Evolutionary conservation across 106 monocot species (phyloP), one percentile per base, ranked within the genome.

Genomic region (Ottelia alismoides): DNA sequence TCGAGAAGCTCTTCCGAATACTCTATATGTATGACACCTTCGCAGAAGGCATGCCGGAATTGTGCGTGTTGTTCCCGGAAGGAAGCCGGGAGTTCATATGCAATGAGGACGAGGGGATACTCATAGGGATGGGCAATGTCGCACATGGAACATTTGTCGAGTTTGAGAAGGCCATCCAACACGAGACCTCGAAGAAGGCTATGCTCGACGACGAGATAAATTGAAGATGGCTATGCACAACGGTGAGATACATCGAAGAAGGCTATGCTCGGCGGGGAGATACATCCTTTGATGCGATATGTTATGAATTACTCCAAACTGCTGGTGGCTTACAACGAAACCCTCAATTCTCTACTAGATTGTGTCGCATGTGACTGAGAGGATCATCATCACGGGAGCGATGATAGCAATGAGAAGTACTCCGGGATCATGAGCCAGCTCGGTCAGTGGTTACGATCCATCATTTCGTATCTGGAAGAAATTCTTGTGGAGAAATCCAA

Each of bases 401-500:
- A n/a, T n/a, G n/a, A n/a, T n/a, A 65, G 4, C 16, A 30, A 30
- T 18, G 28, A n/a, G 2, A n/a, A n/a, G n/a, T n/a, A n/a, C n/a
- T n/a, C 11, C 1, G 68, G 63, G 23, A 66, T 31, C 28, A 57
- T 79, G 74, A 47, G 66, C 28, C 68, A 60, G 18, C 55, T 62
- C 19, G 81, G 68, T 5, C 27, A 11, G 18, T 30, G 20, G n/a
- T n/a, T 55, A n/a, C 54, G 28, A 16, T 55, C 54, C 3, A 55
- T 30, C 2, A 20, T 55, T 20, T 69, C 76, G 4, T 76, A 65
- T 49, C 40, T 82, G 49, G 81, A 82, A 31, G 27, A 72, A 20
- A 82, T 76, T 60, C 60, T 82, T 1, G 76, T 69, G 24, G 76
- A 76, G 50, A 82, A 82, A 53, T 76, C 81, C 22, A 82, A 70